Base-by-base conservation (phyloP, 2,329 filamentous ascomycete species). In the Fusarium praegraminearum region DNA sequence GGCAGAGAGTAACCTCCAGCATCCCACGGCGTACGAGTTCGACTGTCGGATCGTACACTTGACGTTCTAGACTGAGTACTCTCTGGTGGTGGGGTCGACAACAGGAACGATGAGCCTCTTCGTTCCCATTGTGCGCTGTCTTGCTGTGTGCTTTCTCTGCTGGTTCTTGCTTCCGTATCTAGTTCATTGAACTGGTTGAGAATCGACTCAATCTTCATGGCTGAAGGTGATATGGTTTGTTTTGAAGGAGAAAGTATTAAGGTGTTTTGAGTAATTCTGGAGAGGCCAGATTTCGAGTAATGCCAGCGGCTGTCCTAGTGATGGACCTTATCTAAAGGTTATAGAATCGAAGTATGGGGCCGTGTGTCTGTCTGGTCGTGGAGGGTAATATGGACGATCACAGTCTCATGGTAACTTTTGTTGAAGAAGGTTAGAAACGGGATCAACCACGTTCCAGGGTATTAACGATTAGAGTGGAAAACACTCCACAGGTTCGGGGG, bases 1-100 rank as follows among this genome's bases (percentile, higher is more conserved):
- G 83, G 81, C 24, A 86, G 77, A 26, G 82, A 83, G 65, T 84
- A 86, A 43, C 84, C 84, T 35, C 80, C 82, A 20, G 81, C 84
- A 62, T 85, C 82, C 85, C 85, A 87, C 54, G 84, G 84, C 40
- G 79, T 85, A 57, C 84, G 81, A 32, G 64, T 67, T 68, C 65
- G 74, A 22, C 55, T 67, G 33, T 74, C 65, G 28, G 59, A 71
- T 22, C 59, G 44, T 45, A 73, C 70, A 65, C 60, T 69, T 28
- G 71, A 63, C 32, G 71, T 63, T 24, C 68, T 70, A n/a, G 71
- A 71, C 13, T 72, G 72, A 35, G 65, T 65, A 33, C 70, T 73
- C 33, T 80, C 79, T 10, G 77, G 77, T 12, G 77, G 79, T 13
- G 80, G 80, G 7, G 79, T 80, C 24, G 75, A 76, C 12, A 78